Evolutionary conservation across 2,329 filamentous ascomycete genomes (phyloP), one percentile per base, ranked within the genome.

Genomic region (Fusarium udum): DNA sequence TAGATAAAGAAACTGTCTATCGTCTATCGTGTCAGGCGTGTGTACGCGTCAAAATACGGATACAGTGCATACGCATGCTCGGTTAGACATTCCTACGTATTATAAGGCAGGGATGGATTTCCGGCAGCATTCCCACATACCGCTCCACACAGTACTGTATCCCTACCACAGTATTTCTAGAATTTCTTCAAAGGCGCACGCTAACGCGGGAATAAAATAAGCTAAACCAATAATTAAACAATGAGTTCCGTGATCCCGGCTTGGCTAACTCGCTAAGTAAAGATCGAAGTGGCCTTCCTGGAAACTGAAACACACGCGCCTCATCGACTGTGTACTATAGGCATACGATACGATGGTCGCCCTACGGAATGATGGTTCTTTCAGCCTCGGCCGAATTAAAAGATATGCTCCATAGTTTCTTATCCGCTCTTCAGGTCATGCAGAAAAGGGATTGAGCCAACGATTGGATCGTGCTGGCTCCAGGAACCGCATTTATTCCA

Each of bases 161-260:
- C 45, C 15, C 12, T 28, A 39, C 26, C 40, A 60, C 24, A 36
- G 37, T 48, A 32, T 15, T 66, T 66, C 64, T 42, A 67, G 45
- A 67, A 42, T 34, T 39, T 48, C n/a, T 57, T 20, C 37, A 36
- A 11, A 34, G 55, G 31, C 42, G 20, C 32, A 64, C 49, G 60
- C 49, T 64, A 66, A 36, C 15, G 22, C 65, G 65, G 56, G 56
- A 69, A 69, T 49, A 61, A 69, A 39, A 66, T 28, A 36, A 28
- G 34, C 42, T 32, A 36, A 45, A 51, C 42, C 28, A 40, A 32
- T 24, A 48, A 68, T 68, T 51, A 68, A 69, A 40, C 64, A 56
- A 59, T 26, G 28, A 61, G 42, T 62, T 63, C 61, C 68, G 67
- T 40, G 51, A 37, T 74, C 63, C 74, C 72, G 72, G 67, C 72